A percentile compares a stretch with the other conserved stretches of the same genome.
Evolutionary conservation across 768 basidiomycete species (phyloP).

Genomic region (Baorangia bicolor): DNA sequence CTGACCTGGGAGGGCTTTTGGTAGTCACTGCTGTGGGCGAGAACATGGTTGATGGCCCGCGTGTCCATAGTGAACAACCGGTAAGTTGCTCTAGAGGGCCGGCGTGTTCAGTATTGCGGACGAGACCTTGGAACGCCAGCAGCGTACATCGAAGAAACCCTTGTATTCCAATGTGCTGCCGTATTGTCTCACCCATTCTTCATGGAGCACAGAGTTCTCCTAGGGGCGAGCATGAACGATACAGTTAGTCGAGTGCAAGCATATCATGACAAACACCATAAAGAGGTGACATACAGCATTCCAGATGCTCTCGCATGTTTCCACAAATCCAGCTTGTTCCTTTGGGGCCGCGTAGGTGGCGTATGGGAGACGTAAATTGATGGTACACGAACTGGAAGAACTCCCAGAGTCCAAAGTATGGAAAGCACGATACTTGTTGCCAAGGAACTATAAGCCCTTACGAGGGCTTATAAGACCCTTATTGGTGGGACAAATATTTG

Average conservation of each 20-base stretch:
- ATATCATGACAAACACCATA: too few relatives aligned
- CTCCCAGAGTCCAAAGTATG: too few relatives aligned
- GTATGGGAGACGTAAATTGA: too few relatives aligned
- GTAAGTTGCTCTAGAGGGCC: not conserved
- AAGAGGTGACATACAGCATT: conserved; percentile 5
- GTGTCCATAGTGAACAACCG: too few relatives aligned
- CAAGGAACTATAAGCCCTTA: too few relatives aligned
- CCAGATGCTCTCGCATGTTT: too few relatives aligned
- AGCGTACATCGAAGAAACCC: conserved; percentile 3
- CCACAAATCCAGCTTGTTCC: too few relatives aligned
- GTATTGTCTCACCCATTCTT: conserved; percentile 5
- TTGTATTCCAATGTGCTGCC: conserved; percentile 6
- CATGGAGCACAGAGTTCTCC: conserved; percentile 2
- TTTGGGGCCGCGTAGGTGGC: too few relatives aligned
- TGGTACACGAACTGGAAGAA: too few relatives aligned
- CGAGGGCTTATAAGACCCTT: too few relatives aligned
- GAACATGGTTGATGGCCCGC: conserved; percentile 7
- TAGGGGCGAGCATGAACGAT: not conserved
- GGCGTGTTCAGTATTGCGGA: not conserved
- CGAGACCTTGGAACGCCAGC: not conserved
- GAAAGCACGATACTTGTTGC: too few relatives aligned
- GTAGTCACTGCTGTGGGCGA: conserved; percentile 2
- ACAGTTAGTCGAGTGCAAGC: not conserved
- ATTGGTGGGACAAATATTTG: too few relatives aligned
- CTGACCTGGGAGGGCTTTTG: conserved; percentile 1